Percentiles rank a stretch among this genome's conserved stretches.
phyloP scores from a whole-genome alignment of 2,329 filamentous ascomycete genomes.

The Fusarium pilosicola region DNA sequence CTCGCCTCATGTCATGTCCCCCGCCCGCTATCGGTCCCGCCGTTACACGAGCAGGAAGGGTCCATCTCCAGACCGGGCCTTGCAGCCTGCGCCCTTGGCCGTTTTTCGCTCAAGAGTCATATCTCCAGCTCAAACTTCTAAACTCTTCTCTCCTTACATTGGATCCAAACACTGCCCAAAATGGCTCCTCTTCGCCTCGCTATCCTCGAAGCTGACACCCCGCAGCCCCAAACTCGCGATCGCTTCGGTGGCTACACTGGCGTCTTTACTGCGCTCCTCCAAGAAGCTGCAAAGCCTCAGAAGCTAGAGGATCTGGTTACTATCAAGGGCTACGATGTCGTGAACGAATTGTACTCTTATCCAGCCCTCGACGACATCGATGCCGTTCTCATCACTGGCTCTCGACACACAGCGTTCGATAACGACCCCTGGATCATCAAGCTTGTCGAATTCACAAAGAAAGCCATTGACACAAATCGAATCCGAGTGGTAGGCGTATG shows the following conservation, averaged over 20 bases:
- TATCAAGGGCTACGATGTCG: slow-evolving; percentile 76
- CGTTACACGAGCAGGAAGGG: slow-evolving; percentile 26
- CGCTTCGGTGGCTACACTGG: slow-evolving; percentile 79
- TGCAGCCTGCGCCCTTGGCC: slow-evolving; percentile 1
- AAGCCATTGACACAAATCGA: slow-evolving; percentile 50
- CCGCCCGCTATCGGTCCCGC: slow-evolving; percentile 37
- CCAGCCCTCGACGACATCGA: slow-evolving; percentile 80
- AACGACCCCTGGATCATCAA: slow-evolving; percentile 57
- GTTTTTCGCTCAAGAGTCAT: slow-evolving; percentile 16
- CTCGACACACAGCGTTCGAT: slow-evolving; percentile 63
- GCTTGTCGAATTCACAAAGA: slow-evolving; percentile 52
- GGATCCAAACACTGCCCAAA: slow-evolving; percentile 2
- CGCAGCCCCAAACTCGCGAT: slow-evolving; percentile 69
- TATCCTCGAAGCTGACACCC: slow-evolving; percentile 88
- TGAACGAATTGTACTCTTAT: slow-evolving; percentile 72
- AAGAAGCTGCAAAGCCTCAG: slow-evolving; percentile 59
- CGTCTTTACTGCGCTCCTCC: slow-evolving; percentile 71
- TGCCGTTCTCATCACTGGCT: slow-evolving; percentile 83
- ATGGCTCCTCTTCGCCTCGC: slow-evolving; percentile 76
- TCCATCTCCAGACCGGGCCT: slow-evolving; percentile 17
- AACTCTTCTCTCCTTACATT: not conserved
- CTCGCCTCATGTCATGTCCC: slow-evolving; percentile 17
- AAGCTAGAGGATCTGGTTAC: slow-evolving; percentile 60
- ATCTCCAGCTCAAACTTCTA: not conserved
- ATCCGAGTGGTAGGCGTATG: slow-evolving; percentile 70